Base-by-base conservation (phyloP, 257 asterid genomes). In the Linderniella brevidens region DNA sequence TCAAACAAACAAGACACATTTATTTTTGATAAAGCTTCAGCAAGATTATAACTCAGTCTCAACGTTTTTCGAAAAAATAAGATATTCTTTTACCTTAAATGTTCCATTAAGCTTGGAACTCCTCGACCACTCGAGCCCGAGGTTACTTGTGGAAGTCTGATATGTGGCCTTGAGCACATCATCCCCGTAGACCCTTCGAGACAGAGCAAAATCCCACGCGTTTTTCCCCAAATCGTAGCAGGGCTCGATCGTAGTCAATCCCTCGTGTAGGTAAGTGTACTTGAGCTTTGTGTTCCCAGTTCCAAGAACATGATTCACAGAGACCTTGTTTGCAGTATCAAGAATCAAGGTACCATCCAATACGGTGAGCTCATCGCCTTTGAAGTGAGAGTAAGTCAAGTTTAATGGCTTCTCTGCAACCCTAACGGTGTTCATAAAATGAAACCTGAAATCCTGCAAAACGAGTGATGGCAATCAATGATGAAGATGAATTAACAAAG, bases 41-140 rank as follows among this genome's bases (percentile, higher is more conserved):
- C 39, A 58, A 13, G 9, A 19, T 50, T 56, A 48, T 14, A 47
- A 43, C 50, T 57, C 19, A 29, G 8, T n/a, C 17, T 19, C 16
- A 58, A 56, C 0, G 17, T n/a, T n/a, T n/a, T n/a, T n/a, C n/a
- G n/a, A n/a, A n/a, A n/a, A n/a, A 46, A 53, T 3, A 16, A 47
- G 32, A 25, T 25, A 11, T 15, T 39, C 29, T 40, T 50, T 42
- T 82, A 87, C 98, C 98, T 88, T 88, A 50, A 88, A 74, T 0
- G 93, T 70, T 8, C 98, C 98, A 48, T 69, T 70, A 49, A 56
- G 25, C 65, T 76, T 78, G 9, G 93, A 78, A 60, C 60, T 76
- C 61, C 94, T 68, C 0, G 76, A 65, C 98, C 98, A 88, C 68
- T 84, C 93, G 13, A 88, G 75, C 59, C 87, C 94, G 78, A 88